These are phyloP conservation scores for Cercospora beticola DNA, from an alignment of 2,329 filamentous ascomycete genomes.

Conservation along the genomic window DNA sequence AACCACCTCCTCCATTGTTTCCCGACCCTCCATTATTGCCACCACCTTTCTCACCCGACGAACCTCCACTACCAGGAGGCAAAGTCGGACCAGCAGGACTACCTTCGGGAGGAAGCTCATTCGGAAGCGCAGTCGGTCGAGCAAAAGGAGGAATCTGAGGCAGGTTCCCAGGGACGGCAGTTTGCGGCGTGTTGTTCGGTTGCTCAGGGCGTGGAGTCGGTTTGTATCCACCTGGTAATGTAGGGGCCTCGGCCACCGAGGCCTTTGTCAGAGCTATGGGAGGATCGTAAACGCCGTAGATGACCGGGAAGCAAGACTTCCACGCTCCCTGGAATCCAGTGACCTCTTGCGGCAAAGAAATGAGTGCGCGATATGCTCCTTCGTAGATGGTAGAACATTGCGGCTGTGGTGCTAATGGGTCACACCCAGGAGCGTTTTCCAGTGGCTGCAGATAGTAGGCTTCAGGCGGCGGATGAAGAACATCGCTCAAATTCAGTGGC, in stretches of 20 bases:
- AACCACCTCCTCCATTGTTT: neutral
- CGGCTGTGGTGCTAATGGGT: constrained; percentile 8
- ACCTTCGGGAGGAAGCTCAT: neutral
- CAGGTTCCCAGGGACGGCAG: neutral
- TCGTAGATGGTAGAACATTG: constrained; percentile 25
- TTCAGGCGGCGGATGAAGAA: constrained; percentile 16
- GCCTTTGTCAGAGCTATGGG: constrained; percentile 19
- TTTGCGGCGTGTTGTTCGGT: neutral
- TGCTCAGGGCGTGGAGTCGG: neutral
- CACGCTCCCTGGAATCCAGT: constrained; percentile 17
- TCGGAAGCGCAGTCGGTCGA: neutral
- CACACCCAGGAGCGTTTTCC: constrained; percentile 15
- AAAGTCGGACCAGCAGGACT: constrained; percentile 2
- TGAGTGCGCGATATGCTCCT: constrained; percentile 19
- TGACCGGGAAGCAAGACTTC: constrained; percentile 17
- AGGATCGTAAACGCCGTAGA: constrained; percentile 24
- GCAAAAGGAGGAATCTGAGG: constrained; percentile 3
- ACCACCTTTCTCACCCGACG: neutral
- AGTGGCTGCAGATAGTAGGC: constrained; percentile 21
- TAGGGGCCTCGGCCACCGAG: constrained; percentile 2
- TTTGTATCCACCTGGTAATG: constrained; percentile 7
- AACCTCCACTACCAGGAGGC: neutral
- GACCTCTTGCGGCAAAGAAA: constrained; percentile 20
- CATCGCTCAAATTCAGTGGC: constrained; percentile 10
- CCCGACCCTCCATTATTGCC: neutral